Conservation (phyloP, 768 basidiomycete species). For the Termitomyces sp. region DNA sequence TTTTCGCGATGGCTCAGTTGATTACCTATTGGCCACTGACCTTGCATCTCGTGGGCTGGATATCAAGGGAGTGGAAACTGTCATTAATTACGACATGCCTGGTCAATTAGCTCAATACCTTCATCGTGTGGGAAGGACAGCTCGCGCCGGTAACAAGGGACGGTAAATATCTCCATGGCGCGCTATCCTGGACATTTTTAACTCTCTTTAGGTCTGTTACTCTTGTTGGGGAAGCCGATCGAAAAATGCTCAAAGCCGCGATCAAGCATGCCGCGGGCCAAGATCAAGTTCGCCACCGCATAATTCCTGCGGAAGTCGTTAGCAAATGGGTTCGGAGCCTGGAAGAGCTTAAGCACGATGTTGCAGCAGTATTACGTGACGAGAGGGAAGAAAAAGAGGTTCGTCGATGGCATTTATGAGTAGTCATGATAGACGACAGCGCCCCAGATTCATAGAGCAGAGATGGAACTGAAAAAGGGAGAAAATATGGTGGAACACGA, state of each 20-base stretch:
- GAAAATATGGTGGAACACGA: slow-evolving; percentile 94
- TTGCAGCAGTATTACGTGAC: slow-evolving; percentile 75
- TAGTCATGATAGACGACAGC: slow-evolving; percentile 6
- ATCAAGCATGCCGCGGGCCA: slow-evolving; percentile 80
- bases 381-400: slow-evolving; percentile 96
- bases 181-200: not conserved
- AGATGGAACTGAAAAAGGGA: slow-evolving; percentile 94
- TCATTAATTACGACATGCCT: slow-evolving; percentile 99
- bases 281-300: slow-evolving; percentile 84
- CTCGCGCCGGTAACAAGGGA: slow-evolving; percentile 89
- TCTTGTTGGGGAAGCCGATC: slow-evolving; percentile 91
- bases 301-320: slow-evolving; percentile 73
- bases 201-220: slow-evolving; percentile 69
- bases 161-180: slow-evolving; percentile 49
- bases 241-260: slow-evolving; percentile 93
- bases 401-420: slow-evolving; percentile 2
- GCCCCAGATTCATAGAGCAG: slow-evolving; percentile 73
- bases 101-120: slow-evolving; percentile 88
- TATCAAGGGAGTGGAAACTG: slow-evolving; percentile 95
- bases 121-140: slow-evolving; percentile 96
- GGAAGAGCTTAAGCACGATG: slow-evolving; percentile 66
- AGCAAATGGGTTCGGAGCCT: slow-evolving; percentile 66
- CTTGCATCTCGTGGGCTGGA: slow-evolving; percentile 93
- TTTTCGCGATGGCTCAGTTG: slow-evolving; percentile 85
- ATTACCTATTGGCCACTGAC: slow-evolving; percentile 95